Percentiles rank a stretch among this genome's conserved stretches.
Conservation (phyloP, 768 basidiomycete genomes). For the Leccinum longicurvipes region DNA sequence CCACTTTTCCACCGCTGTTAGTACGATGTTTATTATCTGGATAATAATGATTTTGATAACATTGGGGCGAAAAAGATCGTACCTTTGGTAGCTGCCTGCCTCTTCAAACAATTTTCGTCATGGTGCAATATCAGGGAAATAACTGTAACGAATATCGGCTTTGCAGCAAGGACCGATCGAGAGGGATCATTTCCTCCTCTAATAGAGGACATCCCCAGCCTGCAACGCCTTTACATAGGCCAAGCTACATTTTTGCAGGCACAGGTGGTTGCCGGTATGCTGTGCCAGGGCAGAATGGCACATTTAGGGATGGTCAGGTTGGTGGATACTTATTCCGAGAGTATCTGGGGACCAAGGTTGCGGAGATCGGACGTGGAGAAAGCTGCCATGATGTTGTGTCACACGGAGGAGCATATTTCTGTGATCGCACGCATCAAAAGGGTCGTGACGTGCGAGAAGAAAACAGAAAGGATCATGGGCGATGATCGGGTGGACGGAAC, state of each 20-base stretch:
- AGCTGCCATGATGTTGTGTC: slow-evolving; percentile 19
- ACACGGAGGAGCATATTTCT: slow-evolving; percentile 9
- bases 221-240: slow-evolving; percentile 45
- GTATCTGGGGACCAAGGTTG: slow-evolving; percentile 57
- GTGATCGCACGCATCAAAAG: slow-evolving; percentile 34
- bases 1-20: slow-evolving; percentile 59
- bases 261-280: slow-evolving; percentile 36
- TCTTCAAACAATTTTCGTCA: slow-evolving; percentile 27
- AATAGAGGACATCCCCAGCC: slow-evolving; percentile 36
- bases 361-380: slow-evolving; percentile 47
- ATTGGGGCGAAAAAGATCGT: slow-evolving; percentile 20
- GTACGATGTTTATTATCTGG: slow-evolving; percentile 18
- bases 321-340: slow-evolving; percentile 48
- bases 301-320: too few relatives aligned
- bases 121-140: slow-evolving; percentile 47
- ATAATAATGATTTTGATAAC: background rate
- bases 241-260: slow-evolving; percentile 48
- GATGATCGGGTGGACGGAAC: slow-evolving; percentile 44
- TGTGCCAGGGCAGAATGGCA: slow-evolving; percentile 24
- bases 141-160: slow-evolving; percentile 46
- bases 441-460: slow-evolving; percentile 48
- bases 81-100: slow-evolving; percentile 16
- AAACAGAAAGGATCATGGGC: slow-evolving; percentile 51
- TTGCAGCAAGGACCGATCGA: slow-evolving; percentile 25
- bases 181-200: slow-evolving; percentile 21